phyloP scores from a whole-genome alignment of 495 filamentous ascomycete species.

The Margaritispora aquatica region DNA sequence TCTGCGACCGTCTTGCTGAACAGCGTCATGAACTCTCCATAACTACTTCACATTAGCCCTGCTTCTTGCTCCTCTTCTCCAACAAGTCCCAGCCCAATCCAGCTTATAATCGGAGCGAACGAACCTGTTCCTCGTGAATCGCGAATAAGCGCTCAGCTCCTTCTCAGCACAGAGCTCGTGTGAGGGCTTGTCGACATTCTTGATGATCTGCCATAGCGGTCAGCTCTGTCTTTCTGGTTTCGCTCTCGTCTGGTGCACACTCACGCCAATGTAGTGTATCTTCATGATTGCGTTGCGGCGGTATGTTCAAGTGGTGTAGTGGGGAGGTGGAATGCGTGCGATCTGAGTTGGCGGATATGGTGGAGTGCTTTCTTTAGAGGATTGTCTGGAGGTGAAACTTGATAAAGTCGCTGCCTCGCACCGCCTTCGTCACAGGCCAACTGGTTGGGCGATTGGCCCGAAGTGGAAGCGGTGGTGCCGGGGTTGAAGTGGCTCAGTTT shows the following conservation, averaged over 20 bases:
- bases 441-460: too few species aligned
- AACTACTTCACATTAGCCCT: conserved; percentile 9
- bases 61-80: too few species aligned
- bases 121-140: conserved; percentile 70
- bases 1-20: conserved; percentile 71
- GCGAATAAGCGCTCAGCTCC: conserved; percentile 73
- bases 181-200: conserved; percentile 72
- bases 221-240: conserved; percentile 4
- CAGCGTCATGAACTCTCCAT: conserved; percentile 59
- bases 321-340: not conserved
- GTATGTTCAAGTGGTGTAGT: not conserved
- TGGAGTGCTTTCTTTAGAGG: not conserved
- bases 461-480: too few species aligned
- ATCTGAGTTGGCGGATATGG: not conserved
- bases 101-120: conserved; percentile 10
- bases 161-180: conserved; percentile 75
- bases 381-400: not conserved
- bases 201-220: conserved; percentile 55
- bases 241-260: conserved; percentile 23
- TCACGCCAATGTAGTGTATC: conserved; percentile 87
- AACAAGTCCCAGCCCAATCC: too few species aligned
- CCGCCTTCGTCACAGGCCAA: not conserved
- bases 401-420: not conserved
- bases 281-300: conserved; percentile 61
- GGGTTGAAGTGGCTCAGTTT: not conserved